Evolutionary conservation across 2,329 filamentous ascomycete species (phyloP).

Genomic region (Penicillium sp.): DNA sequence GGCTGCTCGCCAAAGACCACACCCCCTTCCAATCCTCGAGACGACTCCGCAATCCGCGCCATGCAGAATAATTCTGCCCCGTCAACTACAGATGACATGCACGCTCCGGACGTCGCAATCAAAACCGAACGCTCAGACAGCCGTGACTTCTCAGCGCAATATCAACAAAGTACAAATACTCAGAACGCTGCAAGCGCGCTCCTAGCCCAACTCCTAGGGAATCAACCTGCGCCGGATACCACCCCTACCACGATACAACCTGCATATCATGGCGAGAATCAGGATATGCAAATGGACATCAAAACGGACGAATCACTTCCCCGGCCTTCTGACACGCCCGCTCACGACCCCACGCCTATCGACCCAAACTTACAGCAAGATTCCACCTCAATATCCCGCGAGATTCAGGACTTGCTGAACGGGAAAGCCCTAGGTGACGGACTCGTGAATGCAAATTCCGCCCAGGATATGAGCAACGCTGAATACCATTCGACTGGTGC

Average conservation of each 20-base stretch:
- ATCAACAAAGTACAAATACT: constrained; percentile 35
- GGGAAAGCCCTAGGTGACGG: constrained; percentile 18
- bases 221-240: constrained; percentile 27
- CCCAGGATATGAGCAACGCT: constrained; percentile 6
- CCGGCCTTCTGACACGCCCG: constrained; percentile 10
- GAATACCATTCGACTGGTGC: constrained; percentile 22
- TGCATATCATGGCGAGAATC: constrained; percentile 11
- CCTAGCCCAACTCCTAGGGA: constrained; percentile 42
- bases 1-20: constrained; percentile 28
- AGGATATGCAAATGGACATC: constrained; percentile 14
- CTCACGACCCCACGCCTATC: constrained; percentile 2
- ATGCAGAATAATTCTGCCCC: constrained; percentile 39
- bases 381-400: constrained; percentile 11
- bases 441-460: constrained; percentile 14
- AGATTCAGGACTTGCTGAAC: constrained; percentile 19
- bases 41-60: constrained; percentile 40
- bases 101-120: constrained; percentile 30
- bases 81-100: constrained; percentile 30
- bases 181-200: constrained; percentile 43
- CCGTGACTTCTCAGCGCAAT: constrained; percentile 22
- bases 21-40: constrained; percentile 30
- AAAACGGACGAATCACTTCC: constrained; percentile 15
- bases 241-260: constrained; percentile 17
- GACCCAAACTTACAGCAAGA: constrained; percentile 13
- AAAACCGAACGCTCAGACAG: constrained; percentile 32